These are phyloP conservation scores for Cynanchum wilfordii DNA, from an alignment of 257 asterid genomes.

Conservation along the genomic window DNA sequence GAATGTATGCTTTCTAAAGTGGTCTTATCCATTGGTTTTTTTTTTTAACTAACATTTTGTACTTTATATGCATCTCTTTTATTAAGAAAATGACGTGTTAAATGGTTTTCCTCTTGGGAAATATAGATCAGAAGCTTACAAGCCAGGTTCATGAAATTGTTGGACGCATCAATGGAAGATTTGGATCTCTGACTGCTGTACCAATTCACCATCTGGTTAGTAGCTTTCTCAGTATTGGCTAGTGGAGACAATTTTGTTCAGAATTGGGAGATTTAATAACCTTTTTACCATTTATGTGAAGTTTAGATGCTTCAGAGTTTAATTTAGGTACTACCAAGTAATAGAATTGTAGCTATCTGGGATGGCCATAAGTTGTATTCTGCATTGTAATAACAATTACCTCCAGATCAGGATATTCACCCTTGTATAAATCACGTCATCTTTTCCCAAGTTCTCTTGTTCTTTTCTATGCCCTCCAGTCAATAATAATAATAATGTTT, in stretches of 20 bases:
- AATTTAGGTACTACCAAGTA: not conserved
- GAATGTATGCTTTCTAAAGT: conserved; percentile 59
- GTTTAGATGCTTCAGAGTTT: not conserved
- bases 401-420: not conserved
- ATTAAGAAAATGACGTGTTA: not conserved
- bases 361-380: not conserved
- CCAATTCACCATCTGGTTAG: conserved; percentile 98
- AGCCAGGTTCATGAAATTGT: conserved; percentile 99
- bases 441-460: not conserved
- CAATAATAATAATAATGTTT: too few relatives aligned
- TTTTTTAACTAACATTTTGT: not conserved
- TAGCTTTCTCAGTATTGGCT: conserved; percentile 11
- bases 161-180: conserved; percentile 97
- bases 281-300: not conserved
- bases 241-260: not conserved
- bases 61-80: not conserved
- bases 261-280: not conserved
- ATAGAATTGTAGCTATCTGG: not conserved
- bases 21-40: conserved; percentile 11
- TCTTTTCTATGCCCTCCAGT: not conserved
- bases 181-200: conserved; percentile 78
- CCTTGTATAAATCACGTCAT: not conserved
- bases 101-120: conserved; percentile 12
- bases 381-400: not conserved
- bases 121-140: conserved; percentile 84